Percentiles rank a stretch among this genome's conserved stretches.
Evolutionary conservation across 2,329 filamentous ascomycete genomes (phyloP).

Genomic region (Diaporthe capsici): DNA sequence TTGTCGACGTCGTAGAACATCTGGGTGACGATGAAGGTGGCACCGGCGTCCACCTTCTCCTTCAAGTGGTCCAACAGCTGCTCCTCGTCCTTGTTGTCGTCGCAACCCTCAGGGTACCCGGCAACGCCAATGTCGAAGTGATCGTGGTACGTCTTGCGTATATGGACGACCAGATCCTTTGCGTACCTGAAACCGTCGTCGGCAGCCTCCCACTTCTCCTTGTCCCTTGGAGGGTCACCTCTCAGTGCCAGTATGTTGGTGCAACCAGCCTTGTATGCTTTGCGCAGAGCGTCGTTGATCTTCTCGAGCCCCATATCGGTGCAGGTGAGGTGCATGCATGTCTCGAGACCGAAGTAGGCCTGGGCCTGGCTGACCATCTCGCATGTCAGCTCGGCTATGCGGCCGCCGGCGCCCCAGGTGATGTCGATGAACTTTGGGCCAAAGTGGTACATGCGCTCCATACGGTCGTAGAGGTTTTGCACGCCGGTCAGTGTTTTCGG

Average conservation of each 20-base stretch:
- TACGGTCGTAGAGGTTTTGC: constrained; percentile 98
- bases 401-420: constrained; percentile 97
- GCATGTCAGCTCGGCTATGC: constrained; percentile 90
- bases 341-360: constrained; percentile 94
- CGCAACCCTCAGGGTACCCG: constrained; percentile 94
- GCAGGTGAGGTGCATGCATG: constrained; percentile 98
- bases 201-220: constrained; percentile 92
- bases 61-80: constrained; percentile 91
- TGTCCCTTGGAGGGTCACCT: constrained; percentile 92
- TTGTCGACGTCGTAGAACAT: constrained; percentile 99
- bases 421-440: constrained; percentile 98
- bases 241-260: constrained; percentile 96
- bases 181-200: constrained; percentile 93
- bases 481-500: constrained; percentile 98
- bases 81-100: constrained; percentile 92
- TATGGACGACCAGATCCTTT: constrained; percentile 85
- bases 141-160: constrained; percentile 82
- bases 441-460: constrained; percentile 98
- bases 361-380: constrained; percentile 99
- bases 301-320: constrained; percentile 97
- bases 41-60: constrained; percentile 96
- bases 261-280: constrained; percentile 94
- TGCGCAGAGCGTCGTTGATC: constrained; percentile 88
- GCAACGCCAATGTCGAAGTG: constrained; percentile 99
- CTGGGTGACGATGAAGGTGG: constrained; percentile 95